Base-by-base conservation (phyloP, 495 filamentous ascomycete species). In the Tuber indicum region DNA sequence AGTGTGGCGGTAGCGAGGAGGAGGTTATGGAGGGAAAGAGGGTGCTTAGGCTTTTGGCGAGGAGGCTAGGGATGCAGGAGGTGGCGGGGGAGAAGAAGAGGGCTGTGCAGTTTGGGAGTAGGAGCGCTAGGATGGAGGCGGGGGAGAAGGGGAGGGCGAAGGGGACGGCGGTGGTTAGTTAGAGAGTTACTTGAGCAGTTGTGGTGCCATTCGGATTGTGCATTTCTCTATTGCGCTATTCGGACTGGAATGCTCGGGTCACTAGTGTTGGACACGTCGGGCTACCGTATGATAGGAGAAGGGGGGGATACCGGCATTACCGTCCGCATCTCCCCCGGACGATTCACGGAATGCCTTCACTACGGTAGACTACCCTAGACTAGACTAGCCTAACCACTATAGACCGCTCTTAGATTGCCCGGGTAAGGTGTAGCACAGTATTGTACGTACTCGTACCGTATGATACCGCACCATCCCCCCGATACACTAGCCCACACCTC, bases 71-170 rank as follows among this genome's bases (percentile, higher is more conserved):
- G 0, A 89, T 99, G 87, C 79, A 79, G 1, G 84, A 82, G 6
- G 93, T 92, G 0, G 91, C 96, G 4, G 86, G 84, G 44, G 94
- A 97, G 84, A 97, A 96, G 87, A 99, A 99, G 84, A 88, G 96
- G 79, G 96, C 96, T 21, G 89, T 90, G n/a, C 93, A 97, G 84
- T 97, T 97, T 82, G 93, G 93, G 44, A 89, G 93, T 10, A 87
- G 93, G 76, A 96, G 92, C 16, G 93, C 93, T 16, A 96, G 94
- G 84, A 95, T 96, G 90, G 91, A 93, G 82, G 85, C 84, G 44
- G 91, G 92, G 17, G 89, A 86, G 79, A 89, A 87, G 32, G 93
- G 93, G 19, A 89, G 86, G 77, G 90, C 87, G 21, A 94, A 91
- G 82, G 93, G 93, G 1, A 95, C 92, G 14, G 85, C 88, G 78